phyloP scores from a whole-genome alignment of 768 basidiomycete species.

The Suillus subluteus region DNA sequence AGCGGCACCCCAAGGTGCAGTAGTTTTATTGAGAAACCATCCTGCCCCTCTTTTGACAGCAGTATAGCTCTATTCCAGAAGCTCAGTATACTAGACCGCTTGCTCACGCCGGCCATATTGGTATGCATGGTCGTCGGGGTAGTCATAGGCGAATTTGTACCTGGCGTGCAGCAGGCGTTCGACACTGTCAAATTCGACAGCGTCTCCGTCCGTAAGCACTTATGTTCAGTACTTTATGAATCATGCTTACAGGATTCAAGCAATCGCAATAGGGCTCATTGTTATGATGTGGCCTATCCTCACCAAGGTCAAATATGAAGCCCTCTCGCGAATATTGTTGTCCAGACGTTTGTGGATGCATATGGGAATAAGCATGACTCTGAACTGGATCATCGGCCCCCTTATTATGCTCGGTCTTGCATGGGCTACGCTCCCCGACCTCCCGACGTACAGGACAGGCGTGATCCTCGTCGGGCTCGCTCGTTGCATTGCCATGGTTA shows the following conservation, averaged over 20 bases:
- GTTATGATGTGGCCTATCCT: conserved; percentile 90
- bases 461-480: conserved; percentile 76
- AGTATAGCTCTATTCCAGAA: conserved; percentile 41
- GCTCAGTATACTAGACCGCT: conserved; percentile 57
- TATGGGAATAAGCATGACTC: conserved; percentile 62
- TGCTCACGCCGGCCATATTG: conserved; percentile 68
- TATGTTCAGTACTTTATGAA: neutral
- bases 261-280: conserved; percentile 79
- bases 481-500: conserved; percentile 60
- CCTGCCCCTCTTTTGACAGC: neutral
- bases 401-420: conserved; percentile 84
- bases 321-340: conserved; percentile 58
- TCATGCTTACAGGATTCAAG: conserved; percentile 38
- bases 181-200: conserved; percentile 64
- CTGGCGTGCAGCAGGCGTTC: conserved; percentile 61
- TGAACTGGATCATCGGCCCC: conserved; percentile 85
- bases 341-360: conserved; percentile 65
- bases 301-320: conserved; percentile 78
- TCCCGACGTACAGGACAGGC: conserved; percentile 73
- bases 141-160: conserved; percentile 70
- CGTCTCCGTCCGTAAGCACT: conserved; percentile 73
- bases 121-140: conserved; percentile 77
- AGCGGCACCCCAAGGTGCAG: conserved; percentile 7
- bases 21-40: neutral
- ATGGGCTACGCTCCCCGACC: conserved; percentile 84